Base-by-base conservation (phyloP, 495 filamentous ascomycete genomes). In the Xylaria cubensis region DNA sequence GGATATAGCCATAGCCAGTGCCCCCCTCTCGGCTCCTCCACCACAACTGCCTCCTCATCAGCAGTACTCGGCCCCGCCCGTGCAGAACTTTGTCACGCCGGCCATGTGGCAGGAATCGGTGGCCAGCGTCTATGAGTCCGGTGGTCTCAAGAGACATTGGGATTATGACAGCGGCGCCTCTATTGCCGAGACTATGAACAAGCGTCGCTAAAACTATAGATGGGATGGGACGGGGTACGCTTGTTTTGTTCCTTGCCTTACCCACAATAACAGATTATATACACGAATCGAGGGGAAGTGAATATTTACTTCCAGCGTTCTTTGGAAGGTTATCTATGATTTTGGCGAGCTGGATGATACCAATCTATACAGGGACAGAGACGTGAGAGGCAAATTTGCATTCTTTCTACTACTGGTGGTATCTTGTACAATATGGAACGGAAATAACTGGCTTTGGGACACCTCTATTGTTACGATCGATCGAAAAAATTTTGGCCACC, bases 91-190 rank as follows among this genome's bases (percentile, higher is more conserved):
- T 73, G 93, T 99, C 69, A 97, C 93, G 15, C 94, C 96, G 13
- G 91, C 92, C 72, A 97, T 97, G 89, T 99, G 96, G 96, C 95
- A 97, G 80, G 93, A 97, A 76, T 94, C 90, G 56, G 95, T 99
- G 74, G 95, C 97, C 17, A 94, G 90, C 76, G 93, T 95, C 1
- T 97, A 92, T 81, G 92, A 94, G 58, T 51, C 55, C 10, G 90
- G 90, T 66, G 90, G 91, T 4, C 77, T 93, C 41, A 97, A 97
- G 80, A 85, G 94, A 50, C 83, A 91, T 36, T 95, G 93, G 92
- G 90, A 91, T 74, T 86, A 85, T 66, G 84, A 86, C 65, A 74
- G 73, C 44, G 74, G 69, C 39, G 51, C 70, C 41, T 76, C 76
- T 48, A 76, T 79, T 15, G 44, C 67, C 12, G 66, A 79, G 19